These are phyloP conservation scores for Globisporangium cederbergense DNA, from an alignment of 352 stramenopile species.

Conservation along the genomic window DNA sequence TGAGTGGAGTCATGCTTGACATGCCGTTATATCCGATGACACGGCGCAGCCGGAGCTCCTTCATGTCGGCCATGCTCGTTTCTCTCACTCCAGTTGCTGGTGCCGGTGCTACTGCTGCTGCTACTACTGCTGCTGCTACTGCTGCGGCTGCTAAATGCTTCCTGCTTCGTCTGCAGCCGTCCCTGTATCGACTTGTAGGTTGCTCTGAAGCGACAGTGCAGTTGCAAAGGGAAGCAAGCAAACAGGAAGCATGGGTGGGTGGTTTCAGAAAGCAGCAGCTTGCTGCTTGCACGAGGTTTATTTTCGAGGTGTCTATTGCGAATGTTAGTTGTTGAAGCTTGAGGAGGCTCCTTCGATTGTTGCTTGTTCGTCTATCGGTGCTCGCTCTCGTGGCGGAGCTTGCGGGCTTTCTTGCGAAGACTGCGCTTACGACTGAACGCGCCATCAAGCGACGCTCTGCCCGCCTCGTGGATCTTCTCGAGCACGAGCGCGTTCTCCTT, in stretches of 20 bases:
- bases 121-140: neutral
- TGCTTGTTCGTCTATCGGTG: neutral
- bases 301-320: constrained; percentile 1
- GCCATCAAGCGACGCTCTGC: constrained; percentile 39
- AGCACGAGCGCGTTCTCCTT: constrained; percentile 58
- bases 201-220: constrained; percentile 3
- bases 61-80: constrained; percentile 54
- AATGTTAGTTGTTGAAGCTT: neutral
- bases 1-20: neutral
- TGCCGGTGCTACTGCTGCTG: neutral
- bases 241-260: neutral
- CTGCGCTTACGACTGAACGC: constrained; percentile 83
- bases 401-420: constrained; percentile 81
- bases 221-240: neutral
- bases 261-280: constrained; percentile 1
- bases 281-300: neutral
- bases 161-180: neutral
- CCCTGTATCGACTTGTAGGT: neutral
- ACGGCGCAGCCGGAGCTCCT: constrained; percentile 69
- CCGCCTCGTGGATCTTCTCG: constrained; percentile 59
- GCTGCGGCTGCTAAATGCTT: too few species aligned
- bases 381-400: constrained; percentile 22
- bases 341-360: too few species aligned
- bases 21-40: constrained; percentile 84
- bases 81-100: neutral